A percentile compares a stretch with the other conserved stretches of the same genome.
Evolutionary conservation across 2,329 filamentous ascomycete genomes (phyloP).

Genomic region (Myriosclerotinia scirpicola): DNA sequence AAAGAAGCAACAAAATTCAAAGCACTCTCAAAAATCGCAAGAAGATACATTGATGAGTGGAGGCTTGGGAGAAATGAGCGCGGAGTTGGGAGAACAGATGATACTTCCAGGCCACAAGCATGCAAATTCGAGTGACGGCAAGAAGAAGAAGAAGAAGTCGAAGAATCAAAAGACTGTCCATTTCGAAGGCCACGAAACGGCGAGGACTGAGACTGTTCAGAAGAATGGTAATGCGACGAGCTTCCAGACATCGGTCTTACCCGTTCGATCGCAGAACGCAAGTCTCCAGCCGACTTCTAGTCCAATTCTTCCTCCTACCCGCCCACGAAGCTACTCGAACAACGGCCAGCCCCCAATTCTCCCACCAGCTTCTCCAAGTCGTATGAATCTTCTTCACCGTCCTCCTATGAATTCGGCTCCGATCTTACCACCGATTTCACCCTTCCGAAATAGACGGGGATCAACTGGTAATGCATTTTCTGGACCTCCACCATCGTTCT

Average conservation of each 20-base stretch:
- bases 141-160: neutral
- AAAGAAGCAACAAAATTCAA: slow-evolving; percentile 7
- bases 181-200: slow-evolving; percentile 8
- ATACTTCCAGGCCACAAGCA: neutral
- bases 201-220: neutral
- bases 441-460: slow-evolving; percentile 6
- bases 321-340: neutral
- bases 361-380: slow-evolving; percentile 11
- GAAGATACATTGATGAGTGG: slow-evolving; percentile 12
- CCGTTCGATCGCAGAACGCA: neutral
- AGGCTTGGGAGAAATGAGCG: neutral
- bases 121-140: neutral
- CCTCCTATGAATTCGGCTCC: neutral
- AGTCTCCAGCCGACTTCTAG: neutral
- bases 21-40: neutral
- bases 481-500: neutral
- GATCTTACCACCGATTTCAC: slow-evolving; percentile 12
- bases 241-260: neutral
- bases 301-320: slow-evolving; percentile 1
- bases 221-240: neutral
- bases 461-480: neutral
- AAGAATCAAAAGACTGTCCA: neutral
- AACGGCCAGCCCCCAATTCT: neutral
- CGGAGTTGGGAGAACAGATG: slow-evolving; percentile 5
- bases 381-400: neutral